phyloP scores from a whole-genome alignment of 2,329 filamentous ascomycete genomes.

The Pyrenochaeta sp. region DNA sequence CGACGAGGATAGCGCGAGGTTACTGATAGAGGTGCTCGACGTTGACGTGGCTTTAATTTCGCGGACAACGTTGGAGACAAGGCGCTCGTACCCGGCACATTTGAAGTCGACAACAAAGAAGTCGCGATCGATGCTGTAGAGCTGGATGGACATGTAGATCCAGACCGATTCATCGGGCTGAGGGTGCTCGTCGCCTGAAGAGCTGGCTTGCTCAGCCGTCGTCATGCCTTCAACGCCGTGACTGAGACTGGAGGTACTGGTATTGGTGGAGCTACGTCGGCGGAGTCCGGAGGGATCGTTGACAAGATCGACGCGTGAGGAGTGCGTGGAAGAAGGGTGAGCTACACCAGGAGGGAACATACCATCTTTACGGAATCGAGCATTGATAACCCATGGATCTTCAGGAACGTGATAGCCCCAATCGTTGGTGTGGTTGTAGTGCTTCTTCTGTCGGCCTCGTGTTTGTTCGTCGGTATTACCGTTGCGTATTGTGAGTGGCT shows the following conservation, averaged over 20 bases:
- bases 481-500: conserved; percentile 42
- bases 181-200: conserved; percentile 37
- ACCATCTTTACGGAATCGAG: conserved; percentile 85
- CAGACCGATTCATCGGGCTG: conserved; percentile 74
- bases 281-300: conserved; percentile 33
- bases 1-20: conserved; percentile 21
- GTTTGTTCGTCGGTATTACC: conserved; percentile 21
- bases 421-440: conserved; percentile 57
- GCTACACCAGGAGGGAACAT: conserved; percentile 63
- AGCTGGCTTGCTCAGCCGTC: conserved; percentile 17
- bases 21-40: conserved; percentile 20
- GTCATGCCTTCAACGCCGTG: conserved; percentile 41
- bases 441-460: conserved; percentile 50
- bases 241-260: conserved; percentile 35
- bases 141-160: conserved; percentile 88
- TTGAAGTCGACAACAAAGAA: conserved; percentile 99
- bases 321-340: conserved; percentile 60
- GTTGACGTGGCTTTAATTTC: conserved; percentile 43
- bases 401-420: conserved; percentile 83
- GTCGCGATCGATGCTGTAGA: conserved; percentile 75
- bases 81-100: conserved; percentile 95
- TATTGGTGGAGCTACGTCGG: conserved; percentile 42
- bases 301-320: conserved; percentile 56
- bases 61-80: conserved; percentile 60
- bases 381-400: conserved; percentile 93